Conservation (phyloP, 805 yeast genomes). For the Kazachstania martiniae region DNA sequence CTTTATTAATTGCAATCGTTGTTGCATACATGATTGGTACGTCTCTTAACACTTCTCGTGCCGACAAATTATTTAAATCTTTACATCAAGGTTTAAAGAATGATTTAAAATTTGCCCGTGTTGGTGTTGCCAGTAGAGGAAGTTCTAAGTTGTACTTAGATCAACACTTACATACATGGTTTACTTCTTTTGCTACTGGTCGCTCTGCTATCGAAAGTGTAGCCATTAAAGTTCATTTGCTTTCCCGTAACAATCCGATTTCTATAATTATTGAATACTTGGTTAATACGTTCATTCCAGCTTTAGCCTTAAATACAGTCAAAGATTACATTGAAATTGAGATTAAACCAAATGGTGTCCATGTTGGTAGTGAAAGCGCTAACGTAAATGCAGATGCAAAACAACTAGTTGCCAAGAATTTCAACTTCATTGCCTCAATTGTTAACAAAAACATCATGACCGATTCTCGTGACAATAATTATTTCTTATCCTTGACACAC, state of each 20-base stretch:
- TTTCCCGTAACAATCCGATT: conserved; percentile 72
- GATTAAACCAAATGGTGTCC: conserved; percentile 38
- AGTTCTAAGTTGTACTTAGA: conserved; percentile 29
- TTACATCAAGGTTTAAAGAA: conserved; percentile 42
- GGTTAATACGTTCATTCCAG: conserved; percentile 46
- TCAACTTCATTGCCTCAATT: conserved; percentile 66
- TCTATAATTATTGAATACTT: conserved; percentile 54
- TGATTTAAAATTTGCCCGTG: conserved; percentile 57
- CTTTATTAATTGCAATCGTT: conserved; percentile 39
- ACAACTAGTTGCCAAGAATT: conserved; percentile 37
- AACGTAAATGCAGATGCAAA: conserved; percentile 23
- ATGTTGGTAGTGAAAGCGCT: conserved; percentile 17
- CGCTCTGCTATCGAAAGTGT: conserved; percentile 64
- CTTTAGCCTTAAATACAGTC: conserved; percentile 46
- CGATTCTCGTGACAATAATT: conserved; percentile 60
- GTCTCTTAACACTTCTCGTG: conserved; percentile 43
- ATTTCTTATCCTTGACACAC: conserved; percentile 74
- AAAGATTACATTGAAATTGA: conserved; percentile 41
- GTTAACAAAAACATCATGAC: conserved; percentile 82
- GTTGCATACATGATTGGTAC: conserved; percentile 49
- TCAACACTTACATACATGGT: conserved; percentile 26
- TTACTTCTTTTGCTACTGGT: conserved; percentile 74
- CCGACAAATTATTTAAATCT: conserved; percentile 40
- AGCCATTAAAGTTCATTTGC: conserved; percentile 48
- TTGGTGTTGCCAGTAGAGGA: conserved; percentile 27